Evolutionary conservation across 2,329 filamentous ascomycete species (phyloP).

Genomic region (Westerdykella ornata): DNA sequence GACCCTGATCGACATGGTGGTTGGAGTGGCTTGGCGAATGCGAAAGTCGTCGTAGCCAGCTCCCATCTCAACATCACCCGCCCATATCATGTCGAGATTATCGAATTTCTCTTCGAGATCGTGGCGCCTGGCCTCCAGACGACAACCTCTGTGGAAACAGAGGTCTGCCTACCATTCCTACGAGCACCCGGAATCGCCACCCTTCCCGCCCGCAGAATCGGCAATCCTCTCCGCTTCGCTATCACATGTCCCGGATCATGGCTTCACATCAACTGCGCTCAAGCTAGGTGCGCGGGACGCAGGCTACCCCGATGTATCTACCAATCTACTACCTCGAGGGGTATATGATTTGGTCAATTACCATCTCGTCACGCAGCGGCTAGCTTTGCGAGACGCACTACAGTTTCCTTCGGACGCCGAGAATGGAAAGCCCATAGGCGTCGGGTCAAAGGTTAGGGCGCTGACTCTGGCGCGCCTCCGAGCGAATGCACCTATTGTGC

Average conservation of each 20-base stretch:
- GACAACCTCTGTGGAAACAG: conserved; percentile 14
- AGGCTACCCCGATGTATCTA: conserved; percentile 79
- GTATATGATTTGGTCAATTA: conserved; percentile 76
- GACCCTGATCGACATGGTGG: no score
- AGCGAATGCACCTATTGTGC: conserved; percentile 65
- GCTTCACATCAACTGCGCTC: conserved; percentile 71
- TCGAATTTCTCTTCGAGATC: conserved; percentile 17
- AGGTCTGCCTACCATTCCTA: conserved; percentile 32
- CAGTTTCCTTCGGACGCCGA: conserved; percentile 39
- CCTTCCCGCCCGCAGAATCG: conserved; percentile 63
- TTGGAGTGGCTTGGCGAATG: no score
- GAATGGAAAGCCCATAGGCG: conserved; percentile 35
- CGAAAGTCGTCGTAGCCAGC: no score
- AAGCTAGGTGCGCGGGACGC: conserved; percentile 72
- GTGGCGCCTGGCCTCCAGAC: conserved; percentile 18
- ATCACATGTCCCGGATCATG: conserved; percentile 67
- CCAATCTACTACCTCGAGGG: conserved; percentile 72
- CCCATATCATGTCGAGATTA: conserved; percentile 8
- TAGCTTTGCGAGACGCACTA: conserved; percentile 48
- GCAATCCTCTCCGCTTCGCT: conserved; percentile 78
- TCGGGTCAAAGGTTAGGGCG: conserved; percentile 60
- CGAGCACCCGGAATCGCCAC: conserved; percentile 41
- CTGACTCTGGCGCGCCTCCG: conserved; percentile 71
- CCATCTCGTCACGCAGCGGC: conserved; percentile 63
- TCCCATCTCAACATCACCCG: background rate